phyloP scores from a whole-genome alignment of 768 basidiomycete genomes.

The Hygrophorus russula region DNA sequence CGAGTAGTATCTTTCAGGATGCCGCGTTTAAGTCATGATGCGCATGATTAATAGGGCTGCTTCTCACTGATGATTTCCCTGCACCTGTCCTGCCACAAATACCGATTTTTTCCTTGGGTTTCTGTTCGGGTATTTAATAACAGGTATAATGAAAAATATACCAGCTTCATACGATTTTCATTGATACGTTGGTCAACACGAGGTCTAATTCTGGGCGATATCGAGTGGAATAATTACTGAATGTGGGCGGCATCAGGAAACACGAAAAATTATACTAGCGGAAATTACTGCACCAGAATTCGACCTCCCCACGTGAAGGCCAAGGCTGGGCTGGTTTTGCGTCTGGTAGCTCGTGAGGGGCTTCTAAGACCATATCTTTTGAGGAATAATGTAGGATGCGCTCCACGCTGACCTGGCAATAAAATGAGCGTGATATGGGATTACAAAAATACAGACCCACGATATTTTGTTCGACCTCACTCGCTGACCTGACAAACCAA shows the following conservation, averaged over 20 bases:
- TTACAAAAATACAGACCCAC: slow-evolving; percentile 21
- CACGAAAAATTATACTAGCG: neutral
- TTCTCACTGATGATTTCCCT: slow-evolving; percentile 61
- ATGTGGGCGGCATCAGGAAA: slow-evolving; percentile 4
- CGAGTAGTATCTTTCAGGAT: slow-evolving; percentile 41
- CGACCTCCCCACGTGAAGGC: slow-evolving; percentile 66
- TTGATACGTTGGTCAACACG: slow-evolving; percentile 64
- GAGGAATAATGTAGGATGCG: slow-evolving; percentile 71
- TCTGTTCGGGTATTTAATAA: too few species aligned
- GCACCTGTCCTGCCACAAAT: slow-evolving; percentile 78
- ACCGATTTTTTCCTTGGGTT: slow-evolving; percentile 65
- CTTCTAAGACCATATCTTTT: slow-evolving; percentile 53
- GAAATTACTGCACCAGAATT: slow-evolving; percentile 47
- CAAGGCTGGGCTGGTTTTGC: slow-evolving; percentile 44
- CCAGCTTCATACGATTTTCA: slow-evolving; percentile 47
- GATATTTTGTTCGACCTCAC: slow-evolving; percentile 85
- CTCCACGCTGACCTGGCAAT: slow-evolving; percentile 36
- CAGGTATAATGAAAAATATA: neutral
- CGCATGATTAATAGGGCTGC: neutral
- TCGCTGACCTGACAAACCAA: slow-evolving; percentile 73
- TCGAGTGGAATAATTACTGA: slow-evolving; percentile 57
- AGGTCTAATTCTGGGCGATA: slow-evolving; percentile 77
- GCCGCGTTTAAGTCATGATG: slow-evolving; percentile 1
- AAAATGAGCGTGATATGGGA: slow-evolving; percentile 20
- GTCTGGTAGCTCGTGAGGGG: slow-evolving; percentile 56